These are phyloP conservation scores for Plasmodium knowlesi DNA, from an alignment of 169 alveolate genomes.

Conservation along the genomic window DNA sequence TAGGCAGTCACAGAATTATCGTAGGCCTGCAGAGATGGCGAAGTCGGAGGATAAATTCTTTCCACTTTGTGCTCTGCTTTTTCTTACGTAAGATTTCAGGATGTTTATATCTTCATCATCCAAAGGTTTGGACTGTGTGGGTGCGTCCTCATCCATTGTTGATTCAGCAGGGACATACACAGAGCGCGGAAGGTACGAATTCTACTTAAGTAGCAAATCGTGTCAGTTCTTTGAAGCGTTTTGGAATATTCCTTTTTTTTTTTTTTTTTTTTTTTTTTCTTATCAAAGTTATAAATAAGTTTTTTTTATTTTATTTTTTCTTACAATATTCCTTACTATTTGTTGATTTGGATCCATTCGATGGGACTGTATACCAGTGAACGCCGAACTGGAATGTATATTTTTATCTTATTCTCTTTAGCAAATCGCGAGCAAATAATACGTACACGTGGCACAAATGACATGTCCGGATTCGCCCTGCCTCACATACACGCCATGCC, in stretches of 20 bases:
- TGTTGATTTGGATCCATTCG: background rate
- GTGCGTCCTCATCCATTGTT: constrained; percentile 54
- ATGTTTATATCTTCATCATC: constrained; percentile 78
- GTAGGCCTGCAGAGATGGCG: background rate
- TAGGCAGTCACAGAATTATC: background rate
- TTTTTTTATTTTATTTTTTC: background rate
- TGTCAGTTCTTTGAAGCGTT: background rate
- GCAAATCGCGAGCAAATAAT: background rate
- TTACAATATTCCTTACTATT: background rate
- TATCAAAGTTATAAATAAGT: background rate
- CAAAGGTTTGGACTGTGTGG: constrained; percentile 67
- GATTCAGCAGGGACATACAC: constrained; percentile 9
- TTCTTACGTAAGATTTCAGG: constrained; percentile 63
- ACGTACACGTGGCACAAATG: background rate
- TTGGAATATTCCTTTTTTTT: background rate
- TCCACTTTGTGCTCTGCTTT: background rate
- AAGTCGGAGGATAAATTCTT: background rate
- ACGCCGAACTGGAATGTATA: background rate
- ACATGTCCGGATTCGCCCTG: background rate
- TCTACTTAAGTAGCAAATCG: background rate
- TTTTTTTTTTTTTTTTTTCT: background rate
- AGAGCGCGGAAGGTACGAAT: background rate
- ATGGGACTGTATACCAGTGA: background rate
- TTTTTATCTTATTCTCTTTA: background rate
- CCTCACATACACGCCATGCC: background rate